A percentile compares a stretch with the other conserved stretches of the same genome.
These are phyloP conservation scores for Phyllachora maydis DNA, from an alignment of 2,329 filamentous ascomycete species.

Conservation along the genomic window DNA sequence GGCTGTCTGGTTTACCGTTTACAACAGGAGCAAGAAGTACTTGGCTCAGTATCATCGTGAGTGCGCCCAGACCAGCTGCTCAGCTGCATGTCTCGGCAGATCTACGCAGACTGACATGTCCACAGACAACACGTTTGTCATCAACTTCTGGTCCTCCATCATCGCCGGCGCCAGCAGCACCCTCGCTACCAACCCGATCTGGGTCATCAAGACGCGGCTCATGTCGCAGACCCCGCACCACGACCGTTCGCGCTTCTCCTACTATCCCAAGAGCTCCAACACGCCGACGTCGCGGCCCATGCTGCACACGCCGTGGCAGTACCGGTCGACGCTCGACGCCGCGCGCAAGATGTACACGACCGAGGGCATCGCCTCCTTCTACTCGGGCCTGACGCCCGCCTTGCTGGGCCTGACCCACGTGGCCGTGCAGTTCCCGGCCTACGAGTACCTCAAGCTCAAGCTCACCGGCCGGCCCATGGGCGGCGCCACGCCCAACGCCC, in stretches of 20 bases:
- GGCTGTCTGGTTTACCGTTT: constrained; percentile 95
- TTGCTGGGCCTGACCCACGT: constrained; percentile 85
- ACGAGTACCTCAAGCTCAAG: constrained; percentile 76
- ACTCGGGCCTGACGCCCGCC: constrained; percentile 83
- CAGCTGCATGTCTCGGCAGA: too few relatives aligned
- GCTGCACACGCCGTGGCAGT: constrained; percentile 66
- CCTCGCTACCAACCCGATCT: constrained; percentile 89
- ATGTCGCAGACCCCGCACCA: constrained; percentile 62
- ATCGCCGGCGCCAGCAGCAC: constrained; percentile 85
- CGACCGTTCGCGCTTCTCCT: constrained; percentile 21
- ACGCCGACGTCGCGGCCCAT: constrained; percentile 32
- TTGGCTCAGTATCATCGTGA: constrained; percentile 46
- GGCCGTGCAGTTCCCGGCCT: constrained; percentile 90
- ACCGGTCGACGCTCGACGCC: constrained; percentile 73
- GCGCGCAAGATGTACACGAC: constrained; percentile 88
- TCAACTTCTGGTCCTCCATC: constrained; percentile 78
- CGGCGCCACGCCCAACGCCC: constrained; percentile 30
- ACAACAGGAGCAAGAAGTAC: constrained; percentile 68
- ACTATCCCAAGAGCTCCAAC: constrained; percentile 25
- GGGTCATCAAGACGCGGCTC: constrained; percentile 95
- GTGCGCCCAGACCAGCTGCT: constrained; percentile 5
- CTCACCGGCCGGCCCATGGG: constrained; percentile 89
- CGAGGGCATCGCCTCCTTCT: constrained; percentile 80
- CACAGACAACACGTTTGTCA: constrained; percentile 57
- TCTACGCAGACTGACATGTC: too few relatives aligned